These are phyloP conservation scores for Sextonia rubra DNA, from an alignment of 164 flowering plant genomes.

Conservation along the genomic window DNA sequence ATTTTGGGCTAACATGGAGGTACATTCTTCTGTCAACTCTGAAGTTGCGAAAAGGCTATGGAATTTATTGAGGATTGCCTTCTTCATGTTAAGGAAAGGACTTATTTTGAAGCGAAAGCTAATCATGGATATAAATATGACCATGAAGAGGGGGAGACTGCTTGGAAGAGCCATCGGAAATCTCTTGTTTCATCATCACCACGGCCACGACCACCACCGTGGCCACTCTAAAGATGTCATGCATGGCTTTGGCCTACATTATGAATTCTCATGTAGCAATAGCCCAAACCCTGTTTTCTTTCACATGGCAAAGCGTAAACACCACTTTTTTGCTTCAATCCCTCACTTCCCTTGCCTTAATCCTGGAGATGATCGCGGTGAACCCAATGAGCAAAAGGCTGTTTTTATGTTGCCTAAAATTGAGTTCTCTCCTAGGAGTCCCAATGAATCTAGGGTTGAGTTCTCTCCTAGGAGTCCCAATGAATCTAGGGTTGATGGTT, in stretches of 20 bases:
- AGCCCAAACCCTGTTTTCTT: conserved; percentile 51
- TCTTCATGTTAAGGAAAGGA: conserved; percentile 46
- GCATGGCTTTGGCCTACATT: not conserved
- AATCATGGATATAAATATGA: conserved; percentile 39
- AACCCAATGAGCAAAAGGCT: not conserved
- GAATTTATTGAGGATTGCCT: conserved; percentile 39
- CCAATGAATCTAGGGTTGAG: conserved; percentile 3
- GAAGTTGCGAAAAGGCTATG: conserved; percentile 39
- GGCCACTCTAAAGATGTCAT: not conserved
- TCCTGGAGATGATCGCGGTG: conserved; percentile 4
- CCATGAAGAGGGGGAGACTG: conserved; percentile 46
- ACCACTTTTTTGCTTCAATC: conserved; percentile 18
- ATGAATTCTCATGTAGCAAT: conserved; percentile 52
- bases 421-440: conserved; percentile 24
- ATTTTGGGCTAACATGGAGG: conserved; percentile 17
- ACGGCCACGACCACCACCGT: conserved; percentile 12
- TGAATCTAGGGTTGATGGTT: conserved; percentile 3
- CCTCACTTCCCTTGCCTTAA: conserved; percentile 11
- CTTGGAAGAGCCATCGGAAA: conserved; percentile 23
- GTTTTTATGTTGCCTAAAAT: too few relatives aligned
- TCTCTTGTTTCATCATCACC: conserved; percentile 28
- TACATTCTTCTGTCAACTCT: conserved; percentile 11
- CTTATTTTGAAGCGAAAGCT: conserved; percentile 38
- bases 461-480: conserved; percentile 24
- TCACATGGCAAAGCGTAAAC: conserved; percentile 36